Conservation (phyloP, 768 basidiomycete species). For the Panus rudis region DNA sequence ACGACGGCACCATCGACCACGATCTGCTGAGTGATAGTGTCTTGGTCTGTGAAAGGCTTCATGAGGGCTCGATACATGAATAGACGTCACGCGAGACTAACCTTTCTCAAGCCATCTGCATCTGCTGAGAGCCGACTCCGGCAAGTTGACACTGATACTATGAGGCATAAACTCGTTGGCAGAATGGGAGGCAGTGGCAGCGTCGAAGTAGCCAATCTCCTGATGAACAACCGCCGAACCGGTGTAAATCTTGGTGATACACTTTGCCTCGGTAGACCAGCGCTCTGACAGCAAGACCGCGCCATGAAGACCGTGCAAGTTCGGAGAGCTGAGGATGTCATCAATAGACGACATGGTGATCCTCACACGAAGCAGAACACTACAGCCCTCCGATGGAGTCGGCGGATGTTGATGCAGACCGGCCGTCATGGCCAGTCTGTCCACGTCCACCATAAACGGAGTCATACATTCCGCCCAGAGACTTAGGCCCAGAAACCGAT, state of each 20-base stretch:
- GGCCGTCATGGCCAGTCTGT: conserved; percentile 34
- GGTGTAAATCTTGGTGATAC: conserved; percentile 53
- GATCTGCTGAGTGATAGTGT: conserved; percentile 65
- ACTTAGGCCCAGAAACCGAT: conserved; percentile 34
- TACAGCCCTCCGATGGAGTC: conserved; percentile 28
- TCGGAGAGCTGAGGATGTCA: conserved; percentile 44
- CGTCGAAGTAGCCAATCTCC: conserved; percentile 46
- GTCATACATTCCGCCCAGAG: conserved; percentile 66
- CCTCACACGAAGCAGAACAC: conserved; percentile 48
- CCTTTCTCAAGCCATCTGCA: conserved; percentile 68
- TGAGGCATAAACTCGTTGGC: conserved; percentile 29
- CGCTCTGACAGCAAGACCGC: conserved; percentile 46
- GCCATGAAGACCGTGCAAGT: conserved; percentile 58
- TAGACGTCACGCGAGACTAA: conserved; percentile 31
- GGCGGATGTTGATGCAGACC: conserved; percentile 24
- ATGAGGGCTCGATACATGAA: conserved; percentile 2
- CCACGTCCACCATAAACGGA: conserved; percentile 53
- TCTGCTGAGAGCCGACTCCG: conserved; percentile 57
- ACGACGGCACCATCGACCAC: conserved; percentile 56
- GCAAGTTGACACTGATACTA: conserved; percentile 50
- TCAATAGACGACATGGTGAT: conserved; percentile 50
- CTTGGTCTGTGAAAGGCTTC: conserved; percentile 30
- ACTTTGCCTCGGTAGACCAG: conserved; percentile 51
- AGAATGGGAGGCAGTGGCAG: conserved; percentile 6
- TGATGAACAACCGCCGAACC: conserved; percentile 43